Evolutionary conservation across 352 stramenopile species (phyloP), one percentile per base, ranked within the genome.

Genomic region (Hyaloperonospora arabidopsidis): DNA sequence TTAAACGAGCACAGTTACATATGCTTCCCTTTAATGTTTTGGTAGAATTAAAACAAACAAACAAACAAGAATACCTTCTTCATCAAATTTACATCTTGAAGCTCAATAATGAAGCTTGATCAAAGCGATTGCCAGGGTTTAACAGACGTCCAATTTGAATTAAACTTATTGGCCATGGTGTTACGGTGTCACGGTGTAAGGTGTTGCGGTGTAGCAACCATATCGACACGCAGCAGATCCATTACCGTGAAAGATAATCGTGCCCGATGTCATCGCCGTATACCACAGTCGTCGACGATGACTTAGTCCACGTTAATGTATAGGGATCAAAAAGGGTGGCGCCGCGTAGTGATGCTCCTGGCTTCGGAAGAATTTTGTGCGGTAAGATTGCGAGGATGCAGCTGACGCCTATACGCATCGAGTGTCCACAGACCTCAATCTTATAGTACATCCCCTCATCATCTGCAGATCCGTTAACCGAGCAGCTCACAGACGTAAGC

Each of bases 341-440:
- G 75, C 54, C 2, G 80, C 80, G 43, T 87, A 88, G 29, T 44
- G 78, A 88, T 18, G 76, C 80, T 10, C 69, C 68, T 0, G 79
- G 80, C 1, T 60, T 63, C 0, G 67, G 68, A 43, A 88, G 89
- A 15, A 73, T 29, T 15, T 74, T 74, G 28, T 63, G 67, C 10
- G 90, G 65, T 45, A 93, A 59, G 25, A 93, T 58, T 1, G 70
- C 62, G 11, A 94, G 60, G 43, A 94, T 82, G 18, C 73, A 75
- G 21, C 68, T 76, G 8, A 91, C 81, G 10, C 78, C 84, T 15
- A 74, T 82, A 25, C 84, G 80, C 68, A 93, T 86, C 41, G 80
- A 91, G 66, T 94, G 84, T 4, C 84, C 84, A 17, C 72, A 84
- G 5, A 93, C 67, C 14, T 90, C 80, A 52, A 94, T 70, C 43